Base-by-base conservation (phyloP, 495 filamentous ascomycete species). In the Ramalina intermedia region DNA sequence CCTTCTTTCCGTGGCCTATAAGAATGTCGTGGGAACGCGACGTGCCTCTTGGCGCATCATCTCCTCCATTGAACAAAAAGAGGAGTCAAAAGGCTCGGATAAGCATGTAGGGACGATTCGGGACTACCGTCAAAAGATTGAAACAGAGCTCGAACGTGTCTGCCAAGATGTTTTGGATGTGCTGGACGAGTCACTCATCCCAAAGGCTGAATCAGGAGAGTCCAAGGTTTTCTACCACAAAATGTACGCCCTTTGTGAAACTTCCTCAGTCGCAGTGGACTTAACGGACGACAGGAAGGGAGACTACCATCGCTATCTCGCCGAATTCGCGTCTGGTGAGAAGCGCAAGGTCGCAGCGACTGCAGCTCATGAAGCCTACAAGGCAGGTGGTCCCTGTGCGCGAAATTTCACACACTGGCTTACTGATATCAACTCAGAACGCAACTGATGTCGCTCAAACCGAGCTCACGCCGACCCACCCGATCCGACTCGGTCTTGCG, bases 211-310 rank as follows among this genome's bases (percentile, higher is more conserved):
- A 68, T 85, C 88, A 55, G 91, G 91, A 69, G 91, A 99, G 78
- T 95, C 88, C 60, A 96, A 96, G 79, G 91, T 99, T 60, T 99
- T 99, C 69, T 99, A 99, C 75, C 94, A 96, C 84, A 99, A 99
- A 83, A 99, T 99, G 91, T 96, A 70, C 50, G 85, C 75, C 16
- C 8, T 12, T 45, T 1, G 43, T 20, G 36, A 41, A 47, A 4
- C n/a, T 50, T 49, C 58, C 48, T 41, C 21, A 3, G 14, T 9
- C 20, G 14, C 43, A 14, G 18, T 41, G 39, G 26, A 35, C 35
- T 57, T 38, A 33, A 39, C 26, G 29, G 29, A 33, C 55, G 61
- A 66, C 58, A 98, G 91, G 91, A 98, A 96, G 85, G 91, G 91
- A 70, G 91, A 98, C 64, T 98, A 98, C 73, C 90, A 98, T 76